Base-by-base conservation (phyloP, 2,329 filamentous ascomycete species). In the Rhynchosporium agropyri region DNA sequence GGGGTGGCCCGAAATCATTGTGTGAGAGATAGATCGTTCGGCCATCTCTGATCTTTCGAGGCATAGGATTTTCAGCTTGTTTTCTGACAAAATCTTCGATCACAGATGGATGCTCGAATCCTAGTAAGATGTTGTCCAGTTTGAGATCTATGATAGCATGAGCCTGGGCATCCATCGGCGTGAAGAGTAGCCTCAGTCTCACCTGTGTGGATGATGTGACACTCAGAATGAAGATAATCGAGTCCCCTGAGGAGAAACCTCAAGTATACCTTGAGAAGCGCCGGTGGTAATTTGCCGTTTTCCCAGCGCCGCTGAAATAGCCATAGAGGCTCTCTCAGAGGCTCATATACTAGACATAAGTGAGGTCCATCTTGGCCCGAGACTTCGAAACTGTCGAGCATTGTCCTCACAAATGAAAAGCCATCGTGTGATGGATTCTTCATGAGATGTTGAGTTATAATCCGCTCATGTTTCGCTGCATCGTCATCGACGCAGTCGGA, bases 21-120 rank as follows among this genome's bases (percentile, higher is more conserved):
- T 68, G 68, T 29, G 63, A 70, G n/a, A 62, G 62, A 50, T 70
- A 70, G 12, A 64, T 61, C 7, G 48, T 29, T 48, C 61, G 49
- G 28, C 54, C 68, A 29, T 63, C 61, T 40, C 49, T 62, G 15
- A 55, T 60, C 38, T 68, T 67, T 55, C 63, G 67, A 62, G 63
- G 56, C 62, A 68, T 63, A 15, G 67, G 67, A 65, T 63, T 60
- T 36, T 62, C 12, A 49, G 40, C 51, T 62, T 70, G 65, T 28
- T 50, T 20, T 28, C 49, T 12, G 15, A 67, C 56, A 59, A 61
- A 70, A 15, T 66, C 62, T 48, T 68, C 31, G 20, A 68, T 42
- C n/a, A 68, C 62, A 49, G 61, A 63, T 20, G 38, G 46, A 31
- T 64, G 6, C 60, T 69, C 68, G 46, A 69, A 66, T 45, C 36